Base-by-base conservation (phyloP, 495 filamentous ascomycete species). In the Aeminium ludgeri region DNA sequence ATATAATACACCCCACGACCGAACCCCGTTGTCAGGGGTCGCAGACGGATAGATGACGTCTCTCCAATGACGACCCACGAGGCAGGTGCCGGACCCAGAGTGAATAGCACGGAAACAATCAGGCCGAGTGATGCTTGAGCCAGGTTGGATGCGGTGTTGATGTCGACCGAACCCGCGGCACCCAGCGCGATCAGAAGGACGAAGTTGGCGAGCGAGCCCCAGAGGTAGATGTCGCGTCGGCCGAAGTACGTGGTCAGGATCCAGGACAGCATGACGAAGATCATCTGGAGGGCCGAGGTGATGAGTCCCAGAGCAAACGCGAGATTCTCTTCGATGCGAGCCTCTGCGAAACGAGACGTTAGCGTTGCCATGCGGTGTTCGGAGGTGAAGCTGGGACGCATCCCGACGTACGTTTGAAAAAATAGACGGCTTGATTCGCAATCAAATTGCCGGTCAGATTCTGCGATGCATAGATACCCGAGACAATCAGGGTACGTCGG, bases 1-100 rank as follows among this genome's bases (percentile, higher is more conserved):
- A 70, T 34, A 54, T 71, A 65, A 59, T 69, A 69, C 43, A 59
- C 48, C 41, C 44, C 68, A 48, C 71, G 68, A 53, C 64, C 69
- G 39, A 69, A 57, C 44, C 67, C 70, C 34, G 68, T 75, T n/a
- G 63, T 75, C 34, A 73, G 55, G 30, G 68, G 65, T 34, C 70
- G 55, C 34, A 71, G 67, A 43, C 69, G 70, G 52, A 73, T 61
- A 41, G 69, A 58, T 28, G 70, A 67, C 36, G 69, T 73, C 53
- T 73, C 70, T 27, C 65, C 68, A 44, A 75, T 73, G 44, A 72
- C 68, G 55, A 67, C 64, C 62, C 63, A 74, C 36, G 69, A 69
- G 38, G 63, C 63, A 41, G 70, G 69, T 20, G 63, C 69, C 16
- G 63, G 65, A 44, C 65, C 66, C 41, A 68, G 55, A 42, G 57